Percentiles rank a stretch among this genome's conserved stretches.
Conservation (phyloP, 2,329 filamentous ascomycete genomes). For the Dothidotthia symphoricarpi region DNA sequence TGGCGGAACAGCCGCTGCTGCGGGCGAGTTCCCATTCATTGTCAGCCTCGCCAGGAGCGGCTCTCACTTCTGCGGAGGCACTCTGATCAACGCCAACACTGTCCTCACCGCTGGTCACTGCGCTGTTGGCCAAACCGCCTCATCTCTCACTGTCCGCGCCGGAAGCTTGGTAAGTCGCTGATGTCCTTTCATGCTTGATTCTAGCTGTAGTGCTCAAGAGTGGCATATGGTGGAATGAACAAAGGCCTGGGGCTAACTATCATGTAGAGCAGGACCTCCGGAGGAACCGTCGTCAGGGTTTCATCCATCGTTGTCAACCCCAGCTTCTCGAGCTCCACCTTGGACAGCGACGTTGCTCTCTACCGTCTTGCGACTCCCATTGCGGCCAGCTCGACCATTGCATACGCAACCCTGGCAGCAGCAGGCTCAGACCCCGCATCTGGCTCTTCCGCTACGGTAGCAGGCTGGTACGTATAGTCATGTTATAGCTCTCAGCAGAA, state of each 20-base stretch:
- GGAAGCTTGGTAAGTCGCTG: conserved; percentile 19
- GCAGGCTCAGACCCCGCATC: conserved; percentile 24
- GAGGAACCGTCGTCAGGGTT: conserved; percentile 20
- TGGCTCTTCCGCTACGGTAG: conserved; percentile 20
- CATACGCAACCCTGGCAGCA: conserved; percentile 22
- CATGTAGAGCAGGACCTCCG: conserved; percentile 17
- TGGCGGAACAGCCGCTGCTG: conserved; percentile 22
- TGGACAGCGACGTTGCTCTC: conserved; percentile 28
- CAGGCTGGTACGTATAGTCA: conserved; percentile 22
- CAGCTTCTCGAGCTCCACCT: conserved; percentile 13
- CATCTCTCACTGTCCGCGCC: conserved; percentile 18
- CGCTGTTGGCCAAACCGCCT: conserved; percentile 17
- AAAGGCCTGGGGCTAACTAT: too few relatives aligned
- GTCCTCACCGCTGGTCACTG: conserved; percentile 33
- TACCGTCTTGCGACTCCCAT: conserved; percentile 25
- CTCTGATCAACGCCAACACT: conserved; percentile 28
- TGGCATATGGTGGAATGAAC: too few relatives aligned
- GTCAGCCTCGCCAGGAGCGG: conserved; percentile 21
- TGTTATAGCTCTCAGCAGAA: neutral
- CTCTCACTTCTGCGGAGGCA: conserved; percentile 30
- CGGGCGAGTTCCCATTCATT: conserved; percentile 33
- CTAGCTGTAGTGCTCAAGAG: too few relatives aligned
- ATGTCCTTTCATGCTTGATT: neutral
- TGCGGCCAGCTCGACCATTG: conserved; percentile 23
- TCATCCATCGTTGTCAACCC: conserved; percentile 22